Evolutionary conservation across 2,329 filamentous ascomycete species (phyloP), one percentile per base, ranked within the genome.

Genomic region (Venturia nashicola): DNA sequence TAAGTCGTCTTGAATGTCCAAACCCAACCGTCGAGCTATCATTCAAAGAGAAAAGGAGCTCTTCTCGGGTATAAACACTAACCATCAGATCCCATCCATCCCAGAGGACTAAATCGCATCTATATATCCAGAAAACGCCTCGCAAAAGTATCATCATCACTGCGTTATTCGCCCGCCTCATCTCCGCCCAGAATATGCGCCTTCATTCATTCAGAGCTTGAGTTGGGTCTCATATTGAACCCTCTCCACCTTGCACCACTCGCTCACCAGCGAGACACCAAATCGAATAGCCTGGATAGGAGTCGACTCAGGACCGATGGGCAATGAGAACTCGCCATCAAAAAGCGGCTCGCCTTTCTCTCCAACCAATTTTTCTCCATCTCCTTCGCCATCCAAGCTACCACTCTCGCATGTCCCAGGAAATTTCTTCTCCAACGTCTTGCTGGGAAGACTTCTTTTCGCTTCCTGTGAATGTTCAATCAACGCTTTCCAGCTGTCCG

Each of bases 231-330:
- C 61, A 48, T 65, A 66, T 14, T 27, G 48, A 44, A 65, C 20
- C 39, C 57, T 57, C 59, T 66, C 65, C 39, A 36, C 59, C 57
- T 61, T 44, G 18, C 76, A 73, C 72, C 77, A 80, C 68, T 80
- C 78, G 27, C 67, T 66, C 20, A 80, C 66, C 61, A 79, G 74
- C 59, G 70, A 69, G 23, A 76, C 67, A 0, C 76, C 78, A 44
- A 79, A 77, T 0, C 78, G 68, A 1, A 79, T 77, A 0, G 77
- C 77, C 61, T 76, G 72, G n/a, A 79, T 68, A 0, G 78, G 75
- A 5, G 72, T 74, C 0, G 76, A 78, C 36, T 76, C 73, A 12
- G 69, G 67, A 1, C 70, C 70, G 0, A 80, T 66, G 0, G 77
- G 77, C 3, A 80, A 68, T 46, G 72, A 74, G 65, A 76, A 79